Evolutionary conservation across 495 filamentous ascomycete species (phyloP), one percentile per base, ranked within the genome.

Genomic region (Trichoderma virens): DNA sequence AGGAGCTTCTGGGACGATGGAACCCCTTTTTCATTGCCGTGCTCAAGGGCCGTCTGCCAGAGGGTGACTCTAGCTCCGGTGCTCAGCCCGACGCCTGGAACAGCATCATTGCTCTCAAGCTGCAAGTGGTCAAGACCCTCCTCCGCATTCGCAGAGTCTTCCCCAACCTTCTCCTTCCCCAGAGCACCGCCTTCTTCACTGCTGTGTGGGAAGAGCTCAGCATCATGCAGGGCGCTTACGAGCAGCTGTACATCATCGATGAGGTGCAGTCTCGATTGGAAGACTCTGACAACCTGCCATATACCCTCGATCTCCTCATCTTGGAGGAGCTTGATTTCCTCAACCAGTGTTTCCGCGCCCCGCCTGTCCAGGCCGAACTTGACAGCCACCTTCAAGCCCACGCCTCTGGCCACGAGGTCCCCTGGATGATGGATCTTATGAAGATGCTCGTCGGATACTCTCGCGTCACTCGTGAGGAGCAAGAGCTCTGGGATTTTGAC

Each of bases 401-500:
- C 54, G 77, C 78, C 66, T 79, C 82, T 3, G 81, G 83, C 16
- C 77, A 85, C 60, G 77, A 81, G 30, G 84, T 83, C 8, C 82
- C 82, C 2, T 97, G 92, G 92, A 75, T 96, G 20, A 80, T 87
- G 20, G 90, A 96, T 67, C 82, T 97, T 25, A 85, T 95, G 83
- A 87, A 88, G 71, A 76, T 96, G 28, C 82, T 89, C n/a, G 83
- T 89, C 5, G 85, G 87, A 2, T 96, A 95, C 72, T 87, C 91
- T n/a, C 91, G 95, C 67, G 95, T 98, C 67, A 90, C 91, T 4
- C 86, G 83, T 14, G 94, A 98, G 71, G 95, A 98, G 70, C 90
- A 95, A 74, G 90, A 89, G 8, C 77, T 98, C 31, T 98, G 94
- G 94, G 91, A 98, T 64, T 88, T 97, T 65, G 94, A 98, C 74